Evolutionary conservation across 805 yeast genomes (phyloP).

Genomic region (Metschnikowia colocasiae): DNA sequence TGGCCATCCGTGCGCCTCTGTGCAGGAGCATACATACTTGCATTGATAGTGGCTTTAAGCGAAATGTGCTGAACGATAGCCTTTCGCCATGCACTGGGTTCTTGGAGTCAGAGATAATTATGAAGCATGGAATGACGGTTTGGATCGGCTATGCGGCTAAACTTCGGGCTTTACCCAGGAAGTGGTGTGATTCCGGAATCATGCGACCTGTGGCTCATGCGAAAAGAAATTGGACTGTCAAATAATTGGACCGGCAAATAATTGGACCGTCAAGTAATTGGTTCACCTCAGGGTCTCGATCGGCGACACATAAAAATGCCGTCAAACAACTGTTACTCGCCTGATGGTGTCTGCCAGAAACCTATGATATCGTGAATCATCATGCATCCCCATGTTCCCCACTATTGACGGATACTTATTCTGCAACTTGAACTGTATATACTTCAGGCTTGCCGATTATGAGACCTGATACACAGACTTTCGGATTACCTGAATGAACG

Average conservation of each 20-base stretch:
- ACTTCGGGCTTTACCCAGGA: not conserved
- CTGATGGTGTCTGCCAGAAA: not conserved
- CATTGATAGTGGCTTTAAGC: not conserved
- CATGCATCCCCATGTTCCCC: too few relatives aligned
- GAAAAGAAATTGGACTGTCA: not conserved
- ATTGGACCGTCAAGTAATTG: not conserved
- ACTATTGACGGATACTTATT: too few relatives aligned
- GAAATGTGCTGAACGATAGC: not conserved
- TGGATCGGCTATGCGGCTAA: not conserved
- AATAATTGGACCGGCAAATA: not conserved
- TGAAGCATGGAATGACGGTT: not conserved
- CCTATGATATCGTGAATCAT: too few relatives aligned
- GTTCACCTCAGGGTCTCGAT: not conserved
- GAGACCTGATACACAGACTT: too few relatives aligned
- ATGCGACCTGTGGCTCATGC: not conserved
- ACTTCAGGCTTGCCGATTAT: too few relatives aligned
- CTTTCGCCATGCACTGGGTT: not conserved
- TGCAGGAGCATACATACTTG: not conserved
- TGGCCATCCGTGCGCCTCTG: not conserved
- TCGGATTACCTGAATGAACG: too few relatives aligned
- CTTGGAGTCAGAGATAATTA: not conserved
- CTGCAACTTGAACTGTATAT: too few relatives aligned
- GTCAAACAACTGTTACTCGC: not conserved
- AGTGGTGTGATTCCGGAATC: not conserved
- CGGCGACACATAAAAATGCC: not conserved